These are phyloP conservation scores for Thelonectria blattea DNA, from an alignment of 2,329 filamentous ascomycete genomes.

Conservation along the genomic window DNA sequence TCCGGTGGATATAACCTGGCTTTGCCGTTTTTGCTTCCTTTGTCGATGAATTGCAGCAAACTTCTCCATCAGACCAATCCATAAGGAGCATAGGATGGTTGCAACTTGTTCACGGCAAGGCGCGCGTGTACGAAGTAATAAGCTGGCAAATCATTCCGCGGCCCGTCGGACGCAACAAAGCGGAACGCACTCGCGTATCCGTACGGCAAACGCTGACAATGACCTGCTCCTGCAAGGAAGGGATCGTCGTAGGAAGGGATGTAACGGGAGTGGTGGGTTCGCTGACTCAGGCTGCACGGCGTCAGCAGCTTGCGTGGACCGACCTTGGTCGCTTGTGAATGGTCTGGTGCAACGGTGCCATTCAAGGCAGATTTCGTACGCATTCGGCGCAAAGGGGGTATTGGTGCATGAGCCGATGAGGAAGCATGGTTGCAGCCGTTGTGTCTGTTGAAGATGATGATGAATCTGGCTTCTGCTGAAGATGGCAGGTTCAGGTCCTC, in stretches of 20 bases:
- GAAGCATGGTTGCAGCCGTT: too few species aligned
- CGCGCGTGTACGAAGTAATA: neutral
- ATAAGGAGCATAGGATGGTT: neutral
- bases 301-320: too few species aligned
- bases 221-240: neutral
- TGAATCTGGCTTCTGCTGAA: too few species aligned
- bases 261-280: neutral
- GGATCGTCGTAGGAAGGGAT: neutral
- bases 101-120: neutral
- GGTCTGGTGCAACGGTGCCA: too few species aligned
- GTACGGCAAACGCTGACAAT: too few species aligned
- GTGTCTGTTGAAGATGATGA: too few species aligned
- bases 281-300: neutral
- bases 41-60: neutral
- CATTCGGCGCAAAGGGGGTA: too few species aligned
- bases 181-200: too few species aligned
- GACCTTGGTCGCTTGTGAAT: too few species aligned
- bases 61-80: neutral
- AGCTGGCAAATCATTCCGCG: neutral
- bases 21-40: neutral
- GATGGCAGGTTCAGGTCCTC: too few species aligned
- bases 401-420: too few species aligned
- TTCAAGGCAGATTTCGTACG: too few species aligned
- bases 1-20: constrained; percentile 16
- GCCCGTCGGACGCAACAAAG: neutral